Conservation (phyloP, 1,139 yeast species). For the Pichia kudriavzevii region DNA sequence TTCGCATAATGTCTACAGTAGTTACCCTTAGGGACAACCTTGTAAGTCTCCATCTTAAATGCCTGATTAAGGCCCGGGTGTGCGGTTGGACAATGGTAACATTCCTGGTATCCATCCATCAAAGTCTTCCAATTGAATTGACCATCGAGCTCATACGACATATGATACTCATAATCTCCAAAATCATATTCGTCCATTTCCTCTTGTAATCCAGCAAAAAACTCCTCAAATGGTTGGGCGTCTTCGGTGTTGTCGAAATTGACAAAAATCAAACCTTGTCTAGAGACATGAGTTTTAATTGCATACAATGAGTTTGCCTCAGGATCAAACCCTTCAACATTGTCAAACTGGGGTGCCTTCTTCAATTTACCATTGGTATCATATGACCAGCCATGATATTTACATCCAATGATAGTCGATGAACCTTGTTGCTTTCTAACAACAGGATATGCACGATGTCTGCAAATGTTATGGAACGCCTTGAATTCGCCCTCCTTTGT, state of each 20-base stretch:
- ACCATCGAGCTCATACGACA: constrained; percentile 60
- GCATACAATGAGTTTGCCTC: constrained; percentile 49
- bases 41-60: constrained; percentile 56
- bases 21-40: constrained; percentile 50
- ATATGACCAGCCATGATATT: constrained; percentile 62
- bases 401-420: constrained; percentile 48
- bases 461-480: constrained; percentile 58
- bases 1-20: constrained; percentile 58
- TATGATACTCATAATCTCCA: constrained; percentile 52
- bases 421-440: constrained; percentile 53
- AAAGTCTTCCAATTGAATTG: constrained; percentile 59
- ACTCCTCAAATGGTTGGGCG: constrained; percentile 40
- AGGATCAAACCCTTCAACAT: constrained; percentile 50
- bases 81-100: constrained; percentile 61
- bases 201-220: constrained; percentile 42
- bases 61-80: constrained; percentile 54
- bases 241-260: constrained; percentile 39
- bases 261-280: constrained; percentile 50
- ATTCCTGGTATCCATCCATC: constrained; percentile 63
- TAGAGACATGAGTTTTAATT: constrained; percentile 46
- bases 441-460: constrained; percentile 58
- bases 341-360: constrained; percentile 55
- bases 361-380: constrained; percentile 49
- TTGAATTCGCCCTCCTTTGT: constrained; percentile 44
- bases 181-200: constrained; percentile 54